Conservation (phyloP, 805 yeast species). For the Debaryomyces tyrocola region DNA sequence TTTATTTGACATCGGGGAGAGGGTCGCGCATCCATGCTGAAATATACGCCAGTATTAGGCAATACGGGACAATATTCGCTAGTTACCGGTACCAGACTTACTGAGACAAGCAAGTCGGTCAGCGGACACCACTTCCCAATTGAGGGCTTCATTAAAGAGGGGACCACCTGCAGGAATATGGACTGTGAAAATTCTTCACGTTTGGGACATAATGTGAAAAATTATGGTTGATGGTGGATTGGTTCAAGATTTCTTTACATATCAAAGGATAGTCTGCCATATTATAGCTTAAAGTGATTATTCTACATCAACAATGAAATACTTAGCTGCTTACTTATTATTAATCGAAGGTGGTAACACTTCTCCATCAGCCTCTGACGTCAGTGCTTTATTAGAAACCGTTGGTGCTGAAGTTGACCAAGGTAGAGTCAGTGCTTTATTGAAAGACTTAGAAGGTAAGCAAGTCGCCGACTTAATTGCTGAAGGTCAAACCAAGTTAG, state of each 20-base stretch:
- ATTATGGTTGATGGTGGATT: constrained; percentile 10
- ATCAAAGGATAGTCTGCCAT: constrained; percentile 80
- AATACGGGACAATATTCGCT: too few relatives aligned
- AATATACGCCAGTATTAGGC: not conserved
- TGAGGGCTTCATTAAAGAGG: constrained; percentile 1
- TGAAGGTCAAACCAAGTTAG: constrained; percentile 93
- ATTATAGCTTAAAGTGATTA: constrained; percentile 74
- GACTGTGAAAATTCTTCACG: not conserved
- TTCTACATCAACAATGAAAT: constrained; percentile 50
- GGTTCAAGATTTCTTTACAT: constrained; percentile 1
- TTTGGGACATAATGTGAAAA: constrained; percentile 7
- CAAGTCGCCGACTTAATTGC: constrained; percentile 84
- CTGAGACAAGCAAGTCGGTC: not conserved
- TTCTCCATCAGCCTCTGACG: constrained; percentile 43
- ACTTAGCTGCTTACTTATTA: constrained; percentile 49
- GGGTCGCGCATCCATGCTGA: not conserved
- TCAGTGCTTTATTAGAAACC: constrained; percentile 40
- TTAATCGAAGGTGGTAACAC: constrained; percentile 48
- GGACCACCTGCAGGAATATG: not conserved
- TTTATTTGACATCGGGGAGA: not conserved
- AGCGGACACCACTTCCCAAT: not conserved
- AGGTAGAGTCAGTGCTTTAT: constrained; percentile 75
- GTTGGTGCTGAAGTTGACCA: constrained; percentile 92
- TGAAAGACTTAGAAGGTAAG: constrained; percentile 92
- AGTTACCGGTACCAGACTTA: not conserved